Evolutionary conservation across 345 rosid species (phyloP).

Genomic region (Gossypium raimondii): DNA sequence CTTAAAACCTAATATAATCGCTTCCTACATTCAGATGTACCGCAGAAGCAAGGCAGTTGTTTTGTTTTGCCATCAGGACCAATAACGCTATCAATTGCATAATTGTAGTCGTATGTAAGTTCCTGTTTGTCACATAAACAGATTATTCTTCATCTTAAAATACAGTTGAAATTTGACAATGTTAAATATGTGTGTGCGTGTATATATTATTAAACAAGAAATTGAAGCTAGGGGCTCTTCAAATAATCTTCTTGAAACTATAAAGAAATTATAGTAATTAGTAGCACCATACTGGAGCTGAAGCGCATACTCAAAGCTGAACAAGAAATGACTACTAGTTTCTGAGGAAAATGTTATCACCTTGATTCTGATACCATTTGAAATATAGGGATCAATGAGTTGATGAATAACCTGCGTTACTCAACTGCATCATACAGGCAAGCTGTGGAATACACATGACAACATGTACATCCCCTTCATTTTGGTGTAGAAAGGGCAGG

Average conservation of each 20-base stretch:
- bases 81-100: conserved; percentile 64
- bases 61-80: conserved; percentile 72
- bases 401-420: background rate
- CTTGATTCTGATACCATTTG: background rate
- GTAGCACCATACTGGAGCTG: background rate
- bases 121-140: conserved; percentile 36
- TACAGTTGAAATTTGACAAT: background rate
- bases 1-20: background rate
- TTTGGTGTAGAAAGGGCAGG: background rate
- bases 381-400: background rate
- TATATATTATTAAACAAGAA: background rate
- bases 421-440: background rate
- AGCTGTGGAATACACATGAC: background rate
- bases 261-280: background rate
- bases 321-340: background rate
- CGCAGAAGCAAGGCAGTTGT: conserved; percentile 63
- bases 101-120: conserved; percentile 87
- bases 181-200: too few species aligned
- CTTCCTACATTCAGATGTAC: conserved; percentile 32
- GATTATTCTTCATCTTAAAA: background rate
- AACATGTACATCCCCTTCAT: background rate
- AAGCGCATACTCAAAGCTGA: background rate
- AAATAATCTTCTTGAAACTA: background rate
- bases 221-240: background rate
- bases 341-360: background rate